phyloP scores from a whole-genome alignment of 2,329 filamentous ascomycete species.

The Eurotiales sp. region DNA sequence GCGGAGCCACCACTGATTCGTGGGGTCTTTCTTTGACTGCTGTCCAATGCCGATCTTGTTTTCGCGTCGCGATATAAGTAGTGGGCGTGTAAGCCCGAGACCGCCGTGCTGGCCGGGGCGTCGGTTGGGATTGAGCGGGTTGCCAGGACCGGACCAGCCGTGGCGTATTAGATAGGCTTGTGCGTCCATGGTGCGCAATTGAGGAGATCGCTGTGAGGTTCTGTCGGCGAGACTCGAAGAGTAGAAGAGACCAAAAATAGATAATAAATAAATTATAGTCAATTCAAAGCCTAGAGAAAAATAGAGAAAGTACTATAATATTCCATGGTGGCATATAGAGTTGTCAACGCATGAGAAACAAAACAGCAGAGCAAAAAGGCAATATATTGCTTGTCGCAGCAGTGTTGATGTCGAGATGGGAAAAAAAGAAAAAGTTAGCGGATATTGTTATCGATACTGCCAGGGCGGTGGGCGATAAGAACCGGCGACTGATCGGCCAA shows the following conservation, averaged over 20 bases:
- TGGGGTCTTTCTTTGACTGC: conserved; percentile 59
- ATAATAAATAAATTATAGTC: neutral
- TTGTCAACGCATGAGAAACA: neutral
- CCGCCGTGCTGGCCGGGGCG: conserved; percentile 53
- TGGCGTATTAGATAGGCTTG: conserved; percentile 76
- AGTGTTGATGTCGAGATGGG: neutral
- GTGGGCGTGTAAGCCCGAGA: conserved; percentile 75
- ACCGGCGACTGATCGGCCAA: no score
- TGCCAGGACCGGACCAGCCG: conserved; percentile 85
- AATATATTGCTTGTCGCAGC: conserved; percentile 21
- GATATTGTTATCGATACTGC: no score
- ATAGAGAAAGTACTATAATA: no score
- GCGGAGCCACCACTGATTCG: conserved; percentile 94
- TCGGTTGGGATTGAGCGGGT: conserved; percentile 71
- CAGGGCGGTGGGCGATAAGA: no score
- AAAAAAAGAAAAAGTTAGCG: neutral
- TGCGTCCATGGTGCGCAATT: conserved; percentile 65
- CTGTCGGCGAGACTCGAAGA: neutral
- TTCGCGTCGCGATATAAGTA: conserved; percentile 77
- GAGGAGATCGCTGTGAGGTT: no score
- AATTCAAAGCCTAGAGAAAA: no score
- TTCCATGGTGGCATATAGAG: neutral
- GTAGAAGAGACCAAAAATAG: neutral
- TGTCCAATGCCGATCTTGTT: conserved; percentile 79
- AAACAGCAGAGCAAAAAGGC: neutral